Conservation (phyloP, 495 filamentous ascomycete species). For the Chaetomium cochliodes region DNA sequence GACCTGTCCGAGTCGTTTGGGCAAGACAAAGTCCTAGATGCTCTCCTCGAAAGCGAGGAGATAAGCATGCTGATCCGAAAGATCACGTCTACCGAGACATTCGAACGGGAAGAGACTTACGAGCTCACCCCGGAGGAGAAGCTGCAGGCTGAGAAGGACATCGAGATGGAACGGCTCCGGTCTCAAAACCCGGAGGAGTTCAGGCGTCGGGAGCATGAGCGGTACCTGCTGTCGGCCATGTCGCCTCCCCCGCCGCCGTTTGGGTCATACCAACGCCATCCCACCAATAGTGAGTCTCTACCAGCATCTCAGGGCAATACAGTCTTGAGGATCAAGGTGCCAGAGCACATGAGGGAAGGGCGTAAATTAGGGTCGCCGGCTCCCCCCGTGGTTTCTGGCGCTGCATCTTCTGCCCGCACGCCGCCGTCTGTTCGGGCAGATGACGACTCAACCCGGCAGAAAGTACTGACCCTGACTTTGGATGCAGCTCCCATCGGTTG, state of each 20-base stretch:
- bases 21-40: conserved; percentile 71
- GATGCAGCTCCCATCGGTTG: conserved; percentile 4
- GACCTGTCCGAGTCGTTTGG: conserved; percentile 54
- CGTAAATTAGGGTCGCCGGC: not conserved
- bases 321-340: conserved; percentile 18
- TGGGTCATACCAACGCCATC: conserved; percentile 7
- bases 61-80: conserved; percentile 32
- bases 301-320: conserved; percentile 7
- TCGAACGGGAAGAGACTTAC: conserved; percentile 46
- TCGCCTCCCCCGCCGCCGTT: not conserved
- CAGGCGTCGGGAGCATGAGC: conserved; percentile 22
- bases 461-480: conserved; percentile 7
- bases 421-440: not conserved
- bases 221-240: not conserved
- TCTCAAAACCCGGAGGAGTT: conserved; percentile 32
- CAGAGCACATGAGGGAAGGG: conserved; percentile 13
- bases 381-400: not conserved
- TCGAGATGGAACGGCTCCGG: conserved; percentile 32
- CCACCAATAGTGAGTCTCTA: conserved; percentile 22
- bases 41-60: conserved; percentile 48
- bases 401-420: not conserved
- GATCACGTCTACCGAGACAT: conserved; percentile 45
- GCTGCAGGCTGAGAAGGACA: conserved; percentile 31
- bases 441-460: not conserved
- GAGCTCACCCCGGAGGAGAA: conserved; percentile 41